Conservation (phyloP, 2,329 filamentous ascomycete species). For the Verticillium dahliae region DNA sequence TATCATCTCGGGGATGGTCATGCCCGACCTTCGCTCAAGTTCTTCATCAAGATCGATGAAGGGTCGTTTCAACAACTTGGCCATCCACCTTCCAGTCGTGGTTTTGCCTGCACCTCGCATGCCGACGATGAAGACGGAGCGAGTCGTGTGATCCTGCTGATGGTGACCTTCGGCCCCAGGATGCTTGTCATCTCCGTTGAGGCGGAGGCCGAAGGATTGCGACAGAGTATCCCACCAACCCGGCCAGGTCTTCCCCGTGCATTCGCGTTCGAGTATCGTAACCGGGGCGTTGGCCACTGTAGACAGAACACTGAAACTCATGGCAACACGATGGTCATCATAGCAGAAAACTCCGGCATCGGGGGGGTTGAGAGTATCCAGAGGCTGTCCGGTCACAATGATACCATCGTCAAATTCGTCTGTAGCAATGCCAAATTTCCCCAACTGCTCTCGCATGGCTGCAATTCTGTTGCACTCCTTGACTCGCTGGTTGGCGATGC, state of each 20-base stretch:
- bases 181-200: constrained; percentile 65
- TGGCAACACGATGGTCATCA: constrained; percentile 94
- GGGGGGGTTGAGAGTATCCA: constrained; percentile 44
- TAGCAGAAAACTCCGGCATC: constrained; percentile 78
- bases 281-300: constrained; percentile 64
- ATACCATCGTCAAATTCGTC: constrained; percentile 94
- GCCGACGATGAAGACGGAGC: constrained; percentile 87
- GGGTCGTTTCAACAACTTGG: constrained; percentile 65
- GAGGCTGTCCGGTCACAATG: constrained; percentile 52
- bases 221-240: constrained; percentile 94
- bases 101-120: constrained; percentile 98
- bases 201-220: constrained; percentile 65
- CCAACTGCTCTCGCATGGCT: constrained; percentile 91
- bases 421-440: constrained; percentile 85
- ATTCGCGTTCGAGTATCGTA: constrained; percentile 82
- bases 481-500: constrained; percentile 95
- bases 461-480: constrained; percentile 97
- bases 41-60: constrained; percentile 85
- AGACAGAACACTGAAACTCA: constrained; percentile 93
- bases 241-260: constrained; percentile 95
- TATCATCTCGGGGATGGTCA: constrained; percentile 83
- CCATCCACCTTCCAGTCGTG: constrained; percentile 82
- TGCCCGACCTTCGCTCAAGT: constrained; percentile 66
- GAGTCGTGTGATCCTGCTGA: constrained; percentile 30
- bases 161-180: constrained; percentile 24